Evolutionary conservation across 306 rosid genomes (phyloP).

Genomic region (Datisca glomerata): DNA sequence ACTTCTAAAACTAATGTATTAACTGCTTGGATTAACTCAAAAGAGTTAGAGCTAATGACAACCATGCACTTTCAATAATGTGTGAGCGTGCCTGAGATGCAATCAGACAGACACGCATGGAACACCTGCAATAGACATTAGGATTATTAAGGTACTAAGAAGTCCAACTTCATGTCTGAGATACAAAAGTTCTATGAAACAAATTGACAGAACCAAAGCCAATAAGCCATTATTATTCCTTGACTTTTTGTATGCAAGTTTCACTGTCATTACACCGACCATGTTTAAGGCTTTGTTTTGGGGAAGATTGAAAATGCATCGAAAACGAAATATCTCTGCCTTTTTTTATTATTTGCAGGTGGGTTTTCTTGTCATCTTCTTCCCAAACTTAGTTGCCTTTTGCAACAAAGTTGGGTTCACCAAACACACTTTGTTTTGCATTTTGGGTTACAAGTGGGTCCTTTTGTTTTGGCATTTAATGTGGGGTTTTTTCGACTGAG

Average conservation of each 20-base stretch:
- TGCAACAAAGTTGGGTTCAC: slow-evolving; percentile 23
- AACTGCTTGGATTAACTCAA: too few species aligned
- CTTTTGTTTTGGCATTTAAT: slow-evolving; percentile 4
- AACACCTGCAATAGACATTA: slow-evolving; percentile 12
- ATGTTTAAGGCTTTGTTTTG: slow-evolving; percentile 23
- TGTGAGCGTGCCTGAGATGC: too few species aligned
- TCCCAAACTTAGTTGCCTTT: slow-evolving; percentile 14
- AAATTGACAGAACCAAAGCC: slow-evolving; percentile 6
- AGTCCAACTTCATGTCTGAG: slow-evolving; percentile 10
- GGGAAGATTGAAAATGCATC: neutral
- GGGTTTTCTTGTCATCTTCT: neutral
- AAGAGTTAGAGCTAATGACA: too few species aligned
- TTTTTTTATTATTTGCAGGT: neutral
- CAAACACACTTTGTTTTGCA: slow-evolving; percentile 19
- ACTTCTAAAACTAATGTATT: too few species aligned
- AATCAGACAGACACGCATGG: neutral
- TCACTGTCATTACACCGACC: slow-evolving; percentile 49
- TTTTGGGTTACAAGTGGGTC: slow-evolving; percentile 40
- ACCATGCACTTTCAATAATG: too few species aligned
- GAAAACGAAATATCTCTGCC: neutral
- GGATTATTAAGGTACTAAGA: neutral
- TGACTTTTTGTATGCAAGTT: slow-evolving; percentile 30
- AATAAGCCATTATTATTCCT: slow-evolving; percentile 22
- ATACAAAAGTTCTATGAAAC: slow-evolving; percentile 16
- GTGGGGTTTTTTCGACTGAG: too few species aligned